Base-by-base conservation (phyloP, 2,329 filamentous ascomycete genomes). In the Alternaria metachromatica region DNA sequence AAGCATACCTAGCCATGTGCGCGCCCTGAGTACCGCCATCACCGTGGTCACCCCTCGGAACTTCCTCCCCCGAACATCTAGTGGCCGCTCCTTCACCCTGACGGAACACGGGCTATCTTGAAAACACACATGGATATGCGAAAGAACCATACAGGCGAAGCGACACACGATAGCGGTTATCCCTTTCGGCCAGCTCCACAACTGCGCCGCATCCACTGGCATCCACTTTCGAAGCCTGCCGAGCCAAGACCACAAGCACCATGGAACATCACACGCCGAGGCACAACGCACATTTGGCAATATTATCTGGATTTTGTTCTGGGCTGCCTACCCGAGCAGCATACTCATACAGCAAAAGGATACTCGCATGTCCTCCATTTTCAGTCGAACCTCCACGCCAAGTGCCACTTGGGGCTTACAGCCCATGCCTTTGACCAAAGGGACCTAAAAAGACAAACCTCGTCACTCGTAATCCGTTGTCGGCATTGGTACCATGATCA, bases 391-490 rank as follows among this genome's bases (percentile, higher is more conserved):
- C 61, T 45, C 61, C 57, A 62, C 45, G 56, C 56, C 51, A 61
- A 55, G 56, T 55, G 26, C 45, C 58, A 45, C 25, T 33, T 53
- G 46, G 43, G 30, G 49, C 25, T 41, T 25, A 49, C 64, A 58
- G 45, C 49, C 55, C 43, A 45, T 50, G 46, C 50, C 50, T 55
- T 55, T 49, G 54, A 64, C 53, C 50, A 58, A 57, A 50, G 58
- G 60, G 62, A 71, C 68, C 65, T 49, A 30, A 69, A 68, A 68
- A 60, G 65, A 60, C 66, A 65, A 66, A 62, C 64, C 64, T 72
- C 67, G 58, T 72, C 70, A 72, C 58, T 69, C 71, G 58, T 72
- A 51, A 69, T 60, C 65, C 66, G 58, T 68, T 68, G 58, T 63
- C 66, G 66, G 62, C 64, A 55, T 62, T 55, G 58, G 53, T 56